Evolutionary conservation across 129 eudicot genomes (phyloP).

Genomic region (Flaveria trinervia): DNA sequence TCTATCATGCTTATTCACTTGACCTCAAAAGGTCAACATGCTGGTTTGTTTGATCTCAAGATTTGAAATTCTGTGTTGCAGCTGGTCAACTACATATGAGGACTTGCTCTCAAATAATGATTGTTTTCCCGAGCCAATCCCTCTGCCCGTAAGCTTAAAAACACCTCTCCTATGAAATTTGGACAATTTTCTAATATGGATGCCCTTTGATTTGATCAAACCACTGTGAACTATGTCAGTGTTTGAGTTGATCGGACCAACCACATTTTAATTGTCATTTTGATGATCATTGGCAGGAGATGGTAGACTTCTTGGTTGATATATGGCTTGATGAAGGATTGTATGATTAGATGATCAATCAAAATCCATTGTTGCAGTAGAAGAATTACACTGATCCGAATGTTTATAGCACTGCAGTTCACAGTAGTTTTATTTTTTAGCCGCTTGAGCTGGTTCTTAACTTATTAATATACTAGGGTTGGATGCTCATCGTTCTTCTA

Average conservation of each 20-base stretch:
- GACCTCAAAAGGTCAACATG: slow-evolving; percentile 7
- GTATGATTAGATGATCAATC: too few species aligned
- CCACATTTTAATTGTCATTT: neutral
- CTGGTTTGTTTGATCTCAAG: slow-evolving; percentile 2
- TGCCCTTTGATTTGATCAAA: neutral
- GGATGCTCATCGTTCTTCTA: too few species aligned
- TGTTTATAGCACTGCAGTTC: too few species aligned
- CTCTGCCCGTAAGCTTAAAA: slow-evolving; percentile 50
- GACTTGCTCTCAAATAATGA: slow-evolving; percentile 57
- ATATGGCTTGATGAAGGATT: slow-evolving; percentile 46
- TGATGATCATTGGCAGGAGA: slow-evolving; percentile 53
- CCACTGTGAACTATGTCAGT: neutral
- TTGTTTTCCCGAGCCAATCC: slow-evolving; percentile 54
- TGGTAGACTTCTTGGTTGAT: slow-evolving; percentile 83
- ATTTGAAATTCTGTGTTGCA: slow-evolving; percentile 39
- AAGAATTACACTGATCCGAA: too few species aligned
- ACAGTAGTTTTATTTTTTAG: too few species aligned
- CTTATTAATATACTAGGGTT: too few species aligned
- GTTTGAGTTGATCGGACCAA: neutral
- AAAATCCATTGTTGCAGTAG: too few species aligned
- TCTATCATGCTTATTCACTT: slow-evolving; percentile 8
- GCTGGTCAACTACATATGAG: slow-evolving; percentile 77
- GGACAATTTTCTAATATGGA: neutral
- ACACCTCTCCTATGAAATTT: neutral
- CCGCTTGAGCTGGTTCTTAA: too few species aligned